Evolutionary conservation across 176 grass and related monocot species (phyloP), one percentile per base, ranked within the genome.

Genomic region (Oryza officinalis): DNA sequence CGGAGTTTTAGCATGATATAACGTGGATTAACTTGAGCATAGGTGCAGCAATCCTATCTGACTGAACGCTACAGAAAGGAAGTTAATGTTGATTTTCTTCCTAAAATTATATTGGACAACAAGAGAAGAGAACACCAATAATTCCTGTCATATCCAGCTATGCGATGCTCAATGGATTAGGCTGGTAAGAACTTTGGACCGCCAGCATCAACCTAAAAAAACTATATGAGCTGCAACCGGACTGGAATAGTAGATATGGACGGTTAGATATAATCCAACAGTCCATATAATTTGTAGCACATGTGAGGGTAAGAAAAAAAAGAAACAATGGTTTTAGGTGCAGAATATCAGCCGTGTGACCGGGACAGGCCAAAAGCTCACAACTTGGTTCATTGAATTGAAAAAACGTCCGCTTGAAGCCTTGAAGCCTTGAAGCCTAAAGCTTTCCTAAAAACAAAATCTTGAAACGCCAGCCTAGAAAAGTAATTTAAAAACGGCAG

Each of bases 391-490:
- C 37, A 15, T 61, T 83, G 22, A 67, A 28, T 22, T 14, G 57
- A 20, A 20, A 25, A 77, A 86, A 85, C 41, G 78, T 72, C n/a
- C 31, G 6, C 31, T 40, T 43, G 30, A 89, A 89, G 87, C 41
- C 61, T 86, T n/a, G n/a, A n/a, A n/a, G n/a, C n/a, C 31, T 40
- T 43, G 30, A 89, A 89, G 87, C 41, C 61, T 86, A 35, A 73
- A 79, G 37, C 47, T 65, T 61, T 76, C 64, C 41, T 70, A 26
- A 33, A 41, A 54, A 41, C 8, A 54, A 78, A 79, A 43, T 65
- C 50, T 72, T 35, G 65, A 81, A 70, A 81, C 64, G 28, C 6
- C 10, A 65, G 8, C 67, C 20, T 22, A 32, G 27, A 76, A 71
- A 80, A 67, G 47, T 75, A 75, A 74, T n/a, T 57, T 68, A 70